A percentile compares a stretch with the other conserved stretches of the same genome.
Conservation (phyloP, 306 rosid species). For the Cucurbita maxima region DNA sequence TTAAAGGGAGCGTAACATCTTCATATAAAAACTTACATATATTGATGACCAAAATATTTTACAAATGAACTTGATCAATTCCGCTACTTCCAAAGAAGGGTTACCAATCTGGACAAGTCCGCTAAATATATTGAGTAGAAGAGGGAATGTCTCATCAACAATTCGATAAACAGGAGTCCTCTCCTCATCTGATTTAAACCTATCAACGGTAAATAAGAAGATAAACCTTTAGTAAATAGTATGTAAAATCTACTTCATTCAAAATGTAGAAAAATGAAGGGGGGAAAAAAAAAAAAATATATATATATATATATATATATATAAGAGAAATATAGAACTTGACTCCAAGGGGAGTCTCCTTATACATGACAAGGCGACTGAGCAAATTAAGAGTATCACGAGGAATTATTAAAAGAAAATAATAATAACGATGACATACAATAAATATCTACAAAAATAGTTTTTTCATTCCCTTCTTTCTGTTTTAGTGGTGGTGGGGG, state of each 20-base stretch:
- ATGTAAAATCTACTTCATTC: not conserved
- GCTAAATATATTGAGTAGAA: conserved; percentile 67
- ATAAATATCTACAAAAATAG: not conserved
- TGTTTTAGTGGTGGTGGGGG: not conserved
- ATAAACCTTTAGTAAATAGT: not conserved
- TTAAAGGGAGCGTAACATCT: not conserved
- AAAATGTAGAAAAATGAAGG: not conserved
- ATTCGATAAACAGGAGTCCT: conserved; percentile 72
- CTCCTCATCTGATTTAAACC: conserved; percentile 97
- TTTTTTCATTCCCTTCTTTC: not conserved
- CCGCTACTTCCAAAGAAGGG: conserved; percentile 83
- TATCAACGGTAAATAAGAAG: conserved; percentile 8
- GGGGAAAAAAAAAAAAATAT: too few species aligned
- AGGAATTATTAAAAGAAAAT: not conserved
- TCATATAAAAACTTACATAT: conserved; percentile 37
- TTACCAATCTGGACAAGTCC: conserved; percentile 71
- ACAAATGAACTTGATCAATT: conserved; percentile 87
- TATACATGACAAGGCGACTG: not conserved
- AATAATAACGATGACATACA: not conserved
- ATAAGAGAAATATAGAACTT: not conserved
- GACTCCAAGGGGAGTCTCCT: not conserved
- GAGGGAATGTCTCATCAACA: conserved; percentile 89
- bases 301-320: not conserved
- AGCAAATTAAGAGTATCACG: not conserved
- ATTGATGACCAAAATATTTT: conserved; percentile 99